Evolutionary conservation across 2,329 filamentous ascomycete genomes (phyloP), one percentile per base, ranked within the genome.

Genomic region (Fusarium longipes): DNA sequence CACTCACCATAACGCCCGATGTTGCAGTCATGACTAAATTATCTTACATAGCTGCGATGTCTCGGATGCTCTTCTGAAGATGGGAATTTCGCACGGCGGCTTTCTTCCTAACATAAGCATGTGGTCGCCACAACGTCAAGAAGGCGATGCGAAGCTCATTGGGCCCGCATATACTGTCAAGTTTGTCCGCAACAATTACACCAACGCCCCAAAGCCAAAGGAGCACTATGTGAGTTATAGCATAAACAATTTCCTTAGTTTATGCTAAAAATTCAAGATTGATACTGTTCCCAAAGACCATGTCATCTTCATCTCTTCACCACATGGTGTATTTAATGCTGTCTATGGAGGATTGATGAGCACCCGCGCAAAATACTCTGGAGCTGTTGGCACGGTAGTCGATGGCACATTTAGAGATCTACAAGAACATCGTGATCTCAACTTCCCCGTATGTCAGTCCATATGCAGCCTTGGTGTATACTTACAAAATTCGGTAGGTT

Each of bases 281-380:
- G 63, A 66, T 33, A 42, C 51, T 35, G 51, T 66, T 6, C 56
- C 63, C 0, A 38, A 63, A 17, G 50, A 53, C 4, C 42, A 67
- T 2, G 61, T 69, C 0, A 30, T 69, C 4, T 63, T 69, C 0
- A 57, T 69, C 1, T 69, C 65, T 1, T 54, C 64, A 15, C 66
- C 66, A 2, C 32, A 47, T 24, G 60, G 56, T 0, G 50, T 59
- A 3, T 55, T 68, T 8, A 68, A 68, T 27, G 61, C 61, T 5
- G 60, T 63, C 1, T 69, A 69, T 8, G 65, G 66, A 0, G 66
- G 66, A 5, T 11, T 69, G 2, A 68, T 69, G 66, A 58, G 57
- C 11, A 40, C 63, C 3, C 45, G 66, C 1, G 66, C 66, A 0
- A 65, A 63, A 24, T 47, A 56, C 14, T 55, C 57, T 1, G 65